Evolutionary conservation across 345 rosid genomes (phyloP).

Genomic region (Rhizophora apiculata): DNA sequence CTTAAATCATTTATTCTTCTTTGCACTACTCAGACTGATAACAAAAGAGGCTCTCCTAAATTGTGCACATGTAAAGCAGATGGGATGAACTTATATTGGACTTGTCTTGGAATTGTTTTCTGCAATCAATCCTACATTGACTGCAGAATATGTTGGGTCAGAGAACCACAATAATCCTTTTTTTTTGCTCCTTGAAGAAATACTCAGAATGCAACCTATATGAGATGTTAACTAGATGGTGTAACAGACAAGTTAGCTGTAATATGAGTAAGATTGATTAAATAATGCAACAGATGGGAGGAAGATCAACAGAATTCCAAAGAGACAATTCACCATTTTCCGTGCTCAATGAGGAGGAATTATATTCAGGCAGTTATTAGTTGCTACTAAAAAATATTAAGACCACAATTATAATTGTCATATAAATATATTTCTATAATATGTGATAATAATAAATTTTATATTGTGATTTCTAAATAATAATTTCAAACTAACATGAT

Average conservation of each 20-base stretch:
- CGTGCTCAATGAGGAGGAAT: slow-evolving; percentile 7
- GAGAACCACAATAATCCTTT: not conserved
- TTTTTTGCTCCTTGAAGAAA: not conserved
- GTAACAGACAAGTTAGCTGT: not conserved
- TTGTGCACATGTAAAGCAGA: not conserved
- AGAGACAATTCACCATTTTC: slow-evolving; percentile 20
- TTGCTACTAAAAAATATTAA: too few species aligned
- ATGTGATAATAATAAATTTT: too few species aligned
- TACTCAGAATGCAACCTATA: not conserved
- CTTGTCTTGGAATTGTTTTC: not conserved
- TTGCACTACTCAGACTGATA: too few species aligned
- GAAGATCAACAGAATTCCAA: slow-evolving; percentile 40
- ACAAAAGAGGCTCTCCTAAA: too few species aligned
- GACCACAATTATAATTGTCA: too few species aligned
- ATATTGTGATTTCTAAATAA: too few species aligned
- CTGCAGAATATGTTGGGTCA: not conserved
- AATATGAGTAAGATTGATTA: not conserved
- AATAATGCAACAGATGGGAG: slow-evolving; percentile 20
- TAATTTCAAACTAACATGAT: too few species aligned
- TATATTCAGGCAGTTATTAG: not conserved
- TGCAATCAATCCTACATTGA: too few species aligned
- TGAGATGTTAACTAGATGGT: not conserved
- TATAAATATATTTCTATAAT: too few species aligned
- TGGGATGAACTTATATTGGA: not conserved
- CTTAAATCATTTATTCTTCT: too few species aligned